A percentile compares a stretch with the other conserved stretches of the same genome.
phyloP scores from a whole-genome alignment of 2,329 filamentous ascomycete species.

The Aureobasidium uvarum region DNA sequence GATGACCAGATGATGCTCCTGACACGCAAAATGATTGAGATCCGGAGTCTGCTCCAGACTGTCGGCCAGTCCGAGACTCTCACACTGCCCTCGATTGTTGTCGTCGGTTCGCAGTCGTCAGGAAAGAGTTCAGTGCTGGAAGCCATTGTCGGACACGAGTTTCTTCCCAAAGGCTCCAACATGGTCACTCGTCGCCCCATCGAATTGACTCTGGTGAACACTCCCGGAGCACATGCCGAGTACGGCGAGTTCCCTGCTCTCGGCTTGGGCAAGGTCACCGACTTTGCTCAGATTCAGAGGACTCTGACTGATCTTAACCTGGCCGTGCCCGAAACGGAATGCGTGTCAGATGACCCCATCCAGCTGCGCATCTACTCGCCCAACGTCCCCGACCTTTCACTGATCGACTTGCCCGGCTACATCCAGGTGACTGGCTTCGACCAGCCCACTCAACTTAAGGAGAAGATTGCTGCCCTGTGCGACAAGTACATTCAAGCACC shows the following conservation, averaged over 20 bases:
- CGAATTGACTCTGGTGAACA: conserved; percentile 94
- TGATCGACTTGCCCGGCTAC: conserved; percentile 96
- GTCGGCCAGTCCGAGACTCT: conserved; percentile 89
- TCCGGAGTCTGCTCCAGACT: conserved; percentile 83
- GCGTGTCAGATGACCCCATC: conserved; percentile 95
- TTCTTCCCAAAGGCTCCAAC: conserved; percentile 94
- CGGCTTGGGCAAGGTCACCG: conserved; percentile 82
- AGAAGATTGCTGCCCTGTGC: conserved; percentile 92
- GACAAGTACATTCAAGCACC: conserved; percentile 97
- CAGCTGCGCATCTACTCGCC: conserved; percentile 94
- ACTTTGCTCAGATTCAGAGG: conserved; percentile 88
- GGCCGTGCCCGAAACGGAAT: conserved; percentile 85
- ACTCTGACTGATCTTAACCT: conserved; percentile 93
- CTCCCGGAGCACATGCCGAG: conserved; percentile 78
- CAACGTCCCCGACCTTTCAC: conserved; percentile 88
- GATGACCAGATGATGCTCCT: conserved; percentile 99
- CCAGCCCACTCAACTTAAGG: conserved; percentile 86
- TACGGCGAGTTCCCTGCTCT: conserved; percentile 96
- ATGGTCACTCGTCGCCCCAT: conserved; percentile 98
- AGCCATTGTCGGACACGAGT: conserved; percentile 96
- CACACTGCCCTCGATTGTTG: conserved; percentile 94
- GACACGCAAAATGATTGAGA: conserved; percentile 99
- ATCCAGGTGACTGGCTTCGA: conserved; percentile 93
- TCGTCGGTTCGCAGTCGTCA: conserved; percentile 96
- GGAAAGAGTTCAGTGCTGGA: conserved; percentile 97